Base-by-base conservation (phyloP, 768 basidiomycete genomes). In the Kwoniella botswanensis region DNA sequence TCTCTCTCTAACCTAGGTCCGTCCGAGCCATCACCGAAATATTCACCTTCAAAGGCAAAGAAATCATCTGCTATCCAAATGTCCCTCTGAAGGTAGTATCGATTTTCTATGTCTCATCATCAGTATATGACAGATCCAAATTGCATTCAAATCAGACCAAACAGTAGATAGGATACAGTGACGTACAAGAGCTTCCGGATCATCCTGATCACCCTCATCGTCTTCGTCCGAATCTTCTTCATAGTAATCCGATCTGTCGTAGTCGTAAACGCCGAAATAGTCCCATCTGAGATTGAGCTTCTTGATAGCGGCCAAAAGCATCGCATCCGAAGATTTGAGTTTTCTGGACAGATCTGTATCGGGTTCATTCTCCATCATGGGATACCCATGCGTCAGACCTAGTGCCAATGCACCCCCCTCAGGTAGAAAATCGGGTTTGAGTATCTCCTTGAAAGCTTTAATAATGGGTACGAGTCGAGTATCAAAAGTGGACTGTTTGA, bases 201-300 rank as follows among this genome's bases (percentile, higher is more conserved):
- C 46, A 13, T 15, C 46, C 46, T 50, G 12, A 50, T 50, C 46
- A 50, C 18, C 46, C 12, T 50, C 15, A 43, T 18, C 44, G 18
- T 54, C 46, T 7, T 17, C 12, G 52, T 15, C 7, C 4, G 10
- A 17, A 35, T 17, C 29, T 50, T 2, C 59, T 35, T 2, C 29
- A 15, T 58, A 13, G 22, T 58, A 15, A 10, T 58, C 29, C n/a
- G 13, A 13, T 9, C 15, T n/a, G 15, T 24, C 24, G 24, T 24
- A 26, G 43, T 63, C 63, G 46, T 52, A 63, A 12, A 63, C 29
- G 11, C 15, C 63, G 35, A 63, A 54, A 29, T 54, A 63, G 13
- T 53, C 46, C 63, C 18, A 18, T 10, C 43, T 41, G 4, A 63
- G 21, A 6, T 41, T 21, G 21, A 53, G 26, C 29, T 50, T 52